Percentiles rank a stretch among this genome's conserved stretches.
Conservation (phyloP, 345 rosid genomes). For the Rhodomyrtus tomentosa region DNA sequence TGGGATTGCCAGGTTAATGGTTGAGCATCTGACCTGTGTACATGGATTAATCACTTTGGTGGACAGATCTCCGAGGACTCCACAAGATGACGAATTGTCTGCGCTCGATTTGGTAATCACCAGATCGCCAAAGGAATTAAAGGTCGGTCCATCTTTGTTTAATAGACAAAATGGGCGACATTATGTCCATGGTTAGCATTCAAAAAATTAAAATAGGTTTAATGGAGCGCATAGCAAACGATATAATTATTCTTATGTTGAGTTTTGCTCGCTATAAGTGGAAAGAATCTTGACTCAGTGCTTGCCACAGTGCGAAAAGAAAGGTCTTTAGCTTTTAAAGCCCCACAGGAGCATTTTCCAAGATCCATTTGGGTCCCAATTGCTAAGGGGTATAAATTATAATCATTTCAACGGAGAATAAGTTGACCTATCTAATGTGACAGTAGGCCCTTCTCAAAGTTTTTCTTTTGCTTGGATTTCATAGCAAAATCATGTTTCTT, state of each 20-base stretch:
- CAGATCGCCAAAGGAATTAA: not conserved
- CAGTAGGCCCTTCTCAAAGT: not conserved
- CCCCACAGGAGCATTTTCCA: slow-evolving; percentile 11
- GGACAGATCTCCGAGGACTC: not conserved
- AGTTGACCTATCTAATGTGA: not conserved
- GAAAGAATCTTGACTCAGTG: slow-evolving; percentile 8
- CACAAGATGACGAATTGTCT: not conserved
- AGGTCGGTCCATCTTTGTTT: not conserved
- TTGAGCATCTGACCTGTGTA: not conserved
- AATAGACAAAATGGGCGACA: not conserved
- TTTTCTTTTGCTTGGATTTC: not conserved
- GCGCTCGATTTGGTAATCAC: not conserved
- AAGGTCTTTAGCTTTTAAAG: slow-evolving; percentile 15
- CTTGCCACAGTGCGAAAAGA: slow-evolving; percentile 26
- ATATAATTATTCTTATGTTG: not conserved
- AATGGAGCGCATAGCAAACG: not conserved
- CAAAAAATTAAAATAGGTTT: not conserved
- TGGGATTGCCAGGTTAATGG: not conserved
- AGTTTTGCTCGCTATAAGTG: slow-evolving; percentile 3
- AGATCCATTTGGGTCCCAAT: not conserved
- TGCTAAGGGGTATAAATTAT: not conserved
- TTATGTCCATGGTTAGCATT: not conserved
- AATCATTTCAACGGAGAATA: not conserved
- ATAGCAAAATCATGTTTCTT: not conserved
- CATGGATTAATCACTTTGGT: not conserved